A percentile compares a stretch with the other conserved stretches of the same genome.
Conservation (phyloP, 2,329 filamentous ascomycete genomes). For the Clonostachys byssicola region DNA sequence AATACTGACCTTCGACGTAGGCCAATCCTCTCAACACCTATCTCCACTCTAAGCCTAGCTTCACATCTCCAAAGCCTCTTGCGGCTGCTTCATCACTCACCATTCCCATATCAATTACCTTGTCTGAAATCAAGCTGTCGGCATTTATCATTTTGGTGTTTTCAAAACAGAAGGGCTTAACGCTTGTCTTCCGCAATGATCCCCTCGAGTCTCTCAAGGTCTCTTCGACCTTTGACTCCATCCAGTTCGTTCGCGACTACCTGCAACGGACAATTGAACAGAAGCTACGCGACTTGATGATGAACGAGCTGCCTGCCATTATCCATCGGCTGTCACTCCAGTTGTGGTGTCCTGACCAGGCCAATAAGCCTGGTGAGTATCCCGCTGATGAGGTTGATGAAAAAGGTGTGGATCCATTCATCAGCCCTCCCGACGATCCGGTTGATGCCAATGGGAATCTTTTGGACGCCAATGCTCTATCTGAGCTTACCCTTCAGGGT, state of each 20-base stretch:
- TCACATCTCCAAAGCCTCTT: constrained; percentile 88
- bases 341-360: constrained; percentile 84
- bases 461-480: constrained; percentile 70
- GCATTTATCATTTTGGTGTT: constrained; percentile 98
- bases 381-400: constrained; percentile 49
- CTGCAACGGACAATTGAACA: constrained; percentile 93
- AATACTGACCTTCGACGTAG: constrained; percentile 24
- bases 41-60: constrained; percentile 83
- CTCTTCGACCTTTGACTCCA: constrained; percentile 97
- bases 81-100: constrained; percentile 90
- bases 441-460: constrained; percentile 78
- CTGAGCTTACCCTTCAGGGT: constrained; percentile 73
- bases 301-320: constrained; percentile 95
- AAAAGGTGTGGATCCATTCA: constrained; percentile 71
- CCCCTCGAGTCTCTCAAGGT: constrained; percentile 97
- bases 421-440: constrained; percentile 75
- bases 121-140: constrained; percentile 92
- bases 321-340: constrained; percentile 89
- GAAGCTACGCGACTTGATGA: constrained; percentile 88
- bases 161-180: constrained; percentile 94
- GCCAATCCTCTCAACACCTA: constrained; percentile 97
- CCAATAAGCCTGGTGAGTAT: constrained; percentile 38
- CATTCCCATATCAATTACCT: constrained; percentile 93
- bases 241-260: constrained; percentile 96
- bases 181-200: constrained; percentile 95